Evolutionary conservation across 306 rosid genomes (phyloP), one percentile per base, ranked within the genome.

Genomic region (Albizia julibrissin): DNA sequence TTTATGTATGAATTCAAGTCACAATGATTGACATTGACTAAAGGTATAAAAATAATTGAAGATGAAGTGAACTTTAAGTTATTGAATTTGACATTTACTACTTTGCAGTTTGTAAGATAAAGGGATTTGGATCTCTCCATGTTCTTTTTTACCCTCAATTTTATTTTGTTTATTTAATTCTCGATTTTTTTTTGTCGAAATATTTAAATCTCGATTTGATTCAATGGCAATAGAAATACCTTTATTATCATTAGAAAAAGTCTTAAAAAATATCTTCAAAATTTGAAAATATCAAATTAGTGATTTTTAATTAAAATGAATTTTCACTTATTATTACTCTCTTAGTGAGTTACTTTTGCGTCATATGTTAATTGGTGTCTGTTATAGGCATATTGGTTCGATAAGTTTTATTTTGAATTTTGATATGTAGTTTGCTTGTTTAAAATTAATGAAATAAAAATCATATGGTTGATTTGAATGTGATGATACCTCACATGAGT

Each of bases 1-100:
- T n/a, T 58, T 21, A 58, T 10, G 21, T 34, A 67, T 67, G 21
- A 69, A 40, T 40, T 69, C 50, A 69, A 39, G 50, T 39, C 31
- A 21, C 8, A 39, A 40, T 69, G 26, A 69, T 69, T 39, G 33
- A 69, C 19, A 69, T 40, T 69, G 52, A 69, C 74, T 69, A 40
- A 69, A 40, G 21, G 33, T n/a, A 40, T 39, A 69, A n/a, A 69
- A 69, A 69, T 69, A 69, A 69, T 69, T n/a, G 34, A n/a, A 15
- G 74, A 10, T 42, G 50, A 12, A 69, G 74, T 69, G 74, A 69
- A 69, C 14, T 15, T 14, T 11, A 69, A 69, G 74, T 12, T 22
- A 40, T 11, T 40, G 9, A 4, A 52, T 14, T 19, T 49, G 56
- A 49, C 21, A 49, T 14, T 12, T 14, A 49, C 19, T 49, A 49